Evolutionary conservation across 495 filamentous ascomycete species (phyloP).

Genomic region (Penicillium coffeae): DNA sequence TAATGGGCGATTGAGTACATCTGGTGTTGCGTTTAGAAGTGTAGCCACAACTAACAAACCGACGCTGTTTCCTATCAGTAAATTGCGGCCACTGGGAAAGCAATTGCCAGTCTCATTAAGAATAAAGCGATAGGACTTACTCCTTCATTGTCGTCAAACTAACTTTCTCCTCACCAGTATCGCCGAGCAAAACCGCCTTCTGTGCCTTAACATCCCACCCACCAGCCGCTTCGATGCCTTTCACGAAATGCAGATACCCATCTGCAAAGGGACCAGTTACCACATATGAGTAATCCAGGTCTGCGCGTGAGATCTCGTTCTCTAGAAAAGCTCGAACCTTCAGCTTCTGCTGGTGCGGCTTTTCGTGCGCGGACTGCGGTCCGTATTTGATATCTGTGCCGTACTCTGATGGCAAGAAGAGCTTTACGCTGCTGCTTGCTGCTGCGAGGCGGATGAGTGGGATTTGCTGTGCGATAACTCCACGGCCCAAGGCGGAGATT

Average conservation of each 20-base stretch:
- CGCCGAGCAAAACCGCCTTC: conserved; percentile 56
- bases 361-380: conserved; percentile 54
- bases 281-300: conserved; percentile 62
- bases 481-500: conserved; percentile 61
- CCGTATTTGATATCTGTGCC: conserved; percentile 71
- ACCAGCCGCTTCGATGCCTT: conserved; percentile 33
- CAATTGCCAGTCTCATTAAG: too few relatives aligned
- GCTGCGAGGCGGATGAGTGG: conserved; percentile 56
- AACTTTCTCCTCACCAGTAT: conserved; percentile 48
- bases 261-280: conserved; percentile 68
- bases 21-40: conserved; percentile 48
- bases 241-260: conserved; percentile 49
- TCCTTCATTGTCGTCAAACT: conserved; percentile 66
- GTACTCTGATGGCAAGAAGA: conserved; percentile 71
- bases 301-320: conserved; percentile 29
- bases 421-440: conserved; percentile 50
- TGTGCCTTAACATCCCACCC: conserved; percentile 54
- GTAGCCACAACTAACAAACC: conserved; percentile 60
- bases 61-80: conserved; percentile 44
- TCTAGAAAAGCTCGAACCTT: conserved; percentile 59
- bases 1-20: conserved; percentile 51
- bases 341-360: conserved; percentile 68
- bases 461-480: conserved; percentile 54
- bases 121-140: too few relatives aligned
- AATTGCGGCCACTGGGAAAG: too few relatives aligned